phyloP scores from a whole-genome alignment of 805 yeast species.

The Ogataea methylovora region DNA sequence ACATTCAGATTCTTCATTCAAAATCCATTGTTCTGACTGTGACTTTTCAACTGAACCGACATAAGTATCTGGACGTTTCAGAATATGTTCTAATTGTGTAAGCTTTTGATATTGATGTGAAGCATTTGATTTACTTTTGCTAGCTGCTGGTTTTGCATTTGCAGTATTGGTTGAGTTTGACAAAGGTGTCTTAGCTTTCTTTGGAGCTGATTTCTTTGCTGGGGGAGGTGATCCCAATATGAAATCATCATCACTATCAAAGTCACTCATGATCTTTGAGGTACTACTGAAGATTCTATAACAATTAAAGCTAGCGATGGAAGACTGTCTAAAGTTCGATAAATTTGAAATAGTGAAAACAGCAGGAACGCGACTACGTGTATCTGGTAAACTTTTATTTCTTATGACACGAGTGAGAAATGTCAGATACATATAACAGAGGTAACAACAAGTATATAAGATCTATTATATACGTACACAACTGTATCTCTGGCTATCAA shows the following conservation, averaged over 20 bases:
- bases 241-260: slow-evolving; percentile 5
- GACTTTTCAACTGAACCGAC: slow-evolving; percentile 89
- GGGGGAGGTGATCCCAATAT: slow-evolving; percentile 4
- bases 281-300: too few relatives aligned
- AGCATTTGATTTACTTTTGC: slow-evolving; percentile 24
- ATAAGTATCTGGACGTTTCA: slow-evolving; percentile 96
- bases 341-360: too few relatives aligned
- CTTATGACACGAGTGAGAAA: too few relatives aligned
- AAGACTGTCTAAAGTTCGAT: too few relatives aligned
- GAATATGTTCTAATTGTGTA: slow-evolving; percentile 90
- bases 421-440: too few relatives aligned
- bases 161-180: slow-evolving; percentile 17
- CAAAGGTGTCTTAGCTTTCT: slow-evolving; percentile 31
- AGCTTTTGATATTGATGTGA: slow-evolving; percentile 85
- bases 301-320: too few relatives aligned
- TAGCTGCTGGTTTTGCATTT: not conserved
- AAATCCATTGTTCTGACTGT: slow-evolving; percentile 79
- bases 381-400: too few relatives aligned
- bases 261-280: not conserved
- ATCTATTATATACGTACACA: too few relatives aligned
- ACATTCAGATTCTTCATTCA: slow-evolving; percentile 53
- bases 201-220: slow-evolving; percentile 3
- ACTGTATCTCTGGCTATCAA: too few relatives aligned
- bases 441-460: too few relatives aligned
- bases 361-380: too few relatives aligned